phyloP scores from a whole-genome alignment of 2,329 filamentous ascomycete species.

The Chaetomium globosum region DNA sequence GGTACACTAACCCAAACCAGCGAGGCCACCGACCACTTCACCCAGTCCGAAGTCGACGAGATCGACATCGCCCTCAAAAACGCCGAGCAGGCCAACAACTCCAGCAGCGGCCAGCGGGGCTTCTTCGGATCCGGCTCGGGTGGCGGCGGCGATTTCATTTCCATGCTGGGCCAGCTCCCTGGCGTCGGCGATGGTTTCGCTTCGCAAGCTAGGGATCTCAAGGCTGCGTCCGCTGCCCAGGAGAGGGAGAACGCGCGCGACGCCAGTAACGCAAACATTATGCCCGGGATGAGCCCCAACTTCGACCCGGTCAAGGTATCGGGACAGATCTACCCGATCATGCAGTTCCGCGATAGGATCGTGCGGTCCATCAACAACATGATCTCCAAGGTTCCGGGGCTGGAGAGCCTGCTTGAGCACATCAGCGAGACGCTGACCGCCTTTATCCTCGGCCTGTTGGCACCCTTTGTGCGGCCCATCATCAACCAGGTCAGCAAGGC shows the following conservation, averaged over 20 bases:
- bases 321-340: conserved; percentile 87
- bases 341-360: conserved; percentile 91
- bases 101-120: conserved; percentile 38
- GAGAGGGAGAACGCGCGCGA: conserved; percentile 57
- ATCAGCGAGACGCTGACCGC: conserved; percentile 91
- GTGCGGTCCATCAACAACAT: conserved; percentile 82
- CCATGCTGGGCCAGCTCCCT: conserved; percentile 75
- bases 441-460: conserved; percentile 86
- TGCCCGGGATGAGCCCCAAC: conserved; percentile 73
- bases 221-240: conserved; percentile 63
- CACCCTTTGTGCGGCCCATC: conserved; percentile 88
- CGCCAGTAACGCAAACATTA: conserved; percentile 54
- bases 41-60: conserved; percentile 81
- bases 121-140: conserved; percentile 43
- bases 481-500: conserved; percentile 83
- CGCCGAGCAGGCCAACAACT: conserved; percentile 56
- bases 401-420: conserved; percentile 87
- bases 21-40: conserved; percentile 81
- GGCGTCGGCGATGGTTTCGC: conserved; percentile 67
- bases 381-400: conserved; percentile 87
- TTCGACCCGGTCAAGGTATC: conserved; percentile 79
- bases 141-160: conserved; percentile 62
- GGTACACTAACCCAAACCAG: conserved; percentile 44
- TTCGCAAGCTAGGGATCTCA: conserved; percentile 64
- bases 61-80: conserved; percentile 74